Evolutionary conservation across 129 eudicot species (phyloP), one percentile per base, ranked within the genome.

Genomic region (Tagetes patula): DNA sequence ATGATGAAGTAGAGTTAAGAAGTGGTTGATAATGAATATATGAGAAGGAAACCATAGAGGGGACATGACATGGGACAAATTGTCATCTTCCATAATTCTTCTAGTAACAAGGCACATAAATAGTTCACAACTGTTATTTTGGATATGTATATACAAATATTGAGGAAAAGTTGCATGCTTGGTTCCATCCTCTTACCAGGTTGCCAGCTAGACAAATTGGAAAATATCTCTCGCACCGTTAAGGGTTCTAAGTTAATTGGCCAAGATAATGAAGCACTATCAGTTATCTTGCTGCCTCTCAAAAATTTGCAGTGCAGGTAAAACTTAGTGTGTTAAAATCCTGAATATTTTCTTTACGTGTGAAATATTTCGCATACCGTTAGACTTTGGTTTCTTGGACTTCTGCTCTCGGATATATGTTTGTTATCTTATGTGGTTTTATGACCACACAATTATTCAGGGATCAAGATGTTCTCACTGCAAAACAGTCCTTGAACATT

Each of bases 231-330:
- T 60, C 93, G 96, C 47, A 87, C 92, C 0, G 87, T 86, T 59
- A 89, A 90, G 75, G 96, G 98, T 79, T 91, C 98, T 31, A 87
- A 90, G 74, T 46, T 82, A 50, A 84, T 90, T 56, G 98, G 96
- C 34, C 92, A 90, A 83, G 96, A 90, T 67, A 93, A 93, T 67
- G 96, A 90, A 77, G 84, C 92, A 63, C 66, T 93, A 67, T 75
- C 90, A 48, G 89, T 84, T 77, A 85, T 90, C 77, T 81, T 93
- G 81, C 71, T 84, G 65, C 98, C 93, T 64, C 67, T 87, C 33
- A 94, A 83, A 82, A 79, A 59, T 4, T 76, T 84, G 47, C 47
- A 79, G 38, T 50, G 78, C 86, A 89, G 96, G 98, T 89, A 87
- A 71, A 33, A 65, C 48, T 34, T 54, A 41, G 47, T 62, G 14